Percentiles rank a stretch among this genome's conserved stretches.
Conservation (phyloP, 2,329 filamentous ascomycete species). For the Epicoccum nigrum region DNA sequence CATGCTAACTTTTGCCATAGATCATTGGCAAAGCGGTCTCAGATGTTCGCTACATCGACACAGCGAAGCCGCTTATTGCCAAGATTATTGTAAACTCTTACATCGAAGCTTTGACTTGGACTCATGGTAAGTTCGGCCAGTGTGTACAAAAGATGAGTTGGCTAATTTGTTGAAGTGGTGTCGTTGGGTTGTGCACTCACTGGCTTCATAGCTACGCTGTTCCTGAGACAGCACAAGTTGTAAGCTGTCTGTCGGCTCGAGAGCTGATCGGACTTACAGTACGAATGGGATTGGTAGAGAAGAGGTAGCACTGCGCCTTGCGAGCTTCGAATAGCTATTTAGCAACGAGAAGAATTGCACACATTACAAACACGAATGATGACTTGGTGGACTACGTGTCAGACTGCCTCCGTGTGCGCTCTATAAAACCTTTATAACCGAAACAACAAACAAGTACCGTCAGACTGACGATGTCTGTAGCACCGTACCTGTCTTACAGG, state of each 20-base stretch:
- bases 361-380: too few species aligned
- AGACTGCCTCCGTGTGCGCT: too few species aligned
- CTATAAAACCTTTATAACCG: too few species aligned
- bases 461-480: too few species aligned
- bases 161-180: conserved; percentile 18
- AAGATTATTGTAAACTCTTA: conserved; percentile 25
- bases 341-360: too few species aligned
- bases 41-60: conserved; percentile 29
- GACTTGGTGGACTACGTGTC: too few species aligned
- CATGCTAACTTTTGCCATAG: background rate
- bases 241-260: background rate
- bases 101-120: conserved; percentile 32
- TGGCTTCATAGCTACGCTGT: conserved; percentile 25
- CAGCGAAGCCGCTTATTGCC: conserved; percentile 20
- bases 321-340: too few species aligned
- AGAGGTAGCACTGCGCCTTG: too few species aligned
- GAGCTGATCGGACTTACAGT: too few species aligned
- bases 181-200: conserved; percentile 25
- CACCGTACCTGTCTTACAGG: too few species aligned
- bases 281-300: too few species aligned
- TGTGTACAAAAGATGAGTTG: background rate
- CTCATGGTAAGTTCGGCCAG: conserved; percentile 24
- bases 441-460: too few species aligned
- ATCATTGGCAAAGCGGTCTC: conserved; percentile 28
- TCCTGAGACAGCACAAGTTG: conserved; percentile 29